Base-by-base conservation (phyloP, 2,329 filamentous ascomycete genomes). In the Phyllosticta citriasiana region DNA sequence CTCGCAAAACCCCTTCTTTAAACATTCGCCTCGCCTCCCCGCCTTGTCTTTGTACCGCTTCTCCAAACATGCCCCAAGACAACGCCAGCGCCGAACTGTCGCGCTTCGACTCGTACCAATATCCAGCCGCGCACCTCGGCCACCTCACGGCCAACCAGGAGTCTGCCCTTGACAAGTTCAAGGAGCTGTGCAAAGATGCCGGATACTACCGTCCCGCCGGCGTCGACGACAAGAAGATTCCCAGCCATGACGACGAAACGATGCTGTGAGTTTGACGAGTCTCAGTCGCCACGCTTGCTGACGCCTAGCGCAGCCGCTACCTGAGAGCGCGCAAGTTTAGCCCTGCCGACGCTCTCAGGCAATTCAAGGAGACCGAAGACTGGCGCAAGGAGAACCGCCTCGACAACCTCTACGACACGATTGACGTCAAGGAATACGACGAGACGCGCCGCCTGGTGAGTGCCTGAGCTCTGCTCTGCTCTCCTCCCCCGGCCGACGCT, bases 351-450 rank as follows among this genome's bases (percentile, higher is more conserved):
- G 92, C 92, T 12, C 87, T 87, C 71, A 81, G 78, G 63, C 92
- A 97, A 76, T 96, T 96, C 77, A 86, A 87, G 69, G 89, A 91
- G 60, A 96, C 91, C 0, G 91, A 96, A 74, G 84, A 89, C 62
- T 97, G 92, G 89, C 85, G 92, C 63, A 83, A 83, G 66, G 85
- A 88, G 64, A 93, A 93, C 73, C 80, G 89, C 66, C 82, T 96
- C 56, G 84, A 91, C 64, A 79, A 84, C 53, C 79, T 97, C 47
- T 97, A 96, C 76, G 84, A 88, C 71, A 92, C 88, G 33, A 96
- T 97, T 69, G 90, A 96, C 63, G 76, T 92, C 24, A 84, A 89
- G 2, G 87, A 91, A 61, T 97, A 92, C 72, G 91, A 96, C 74
- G 81, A 88, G 69, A 88, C 89, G 64, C 82, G 88, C 62, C 81